Percentiles rank a stretch among this genome's conserved stretches.
These are phyloP conservation scores for Pyrenopolyporus hunteri DNA, from an alignment of 495 filamentous ascomycete species.

Conservation along the genomic window DNA sequence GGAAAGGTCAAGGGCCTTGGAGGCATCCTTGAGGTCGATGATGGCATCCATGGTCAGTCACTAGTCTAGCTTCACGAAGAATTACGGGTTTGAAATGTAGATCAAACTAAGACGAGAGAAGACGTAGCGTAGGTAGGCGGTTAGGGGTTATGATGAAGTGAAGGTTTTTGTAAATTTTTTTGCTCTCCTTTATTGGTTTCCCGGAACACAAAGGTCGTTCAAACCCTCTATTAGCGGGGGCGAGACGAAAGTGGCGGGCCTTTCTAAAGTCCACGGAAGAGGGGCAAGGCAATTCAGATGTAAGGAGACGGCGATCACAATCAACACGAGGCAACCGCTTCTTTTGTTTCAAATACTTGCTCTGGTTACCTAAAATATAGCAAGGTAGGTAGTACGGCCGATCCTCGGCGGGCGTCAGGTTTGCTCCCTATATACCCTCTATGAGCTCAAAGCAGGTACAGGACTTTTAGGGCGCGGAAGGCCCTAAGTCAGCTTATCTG, in stretches of 20 bases:
- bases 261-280: background rate
- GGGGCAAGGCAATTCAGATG: background rate
- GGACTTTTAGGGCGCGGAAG: background rate
- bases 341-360: background rate
- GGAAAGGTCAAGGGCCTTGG: constrained; percentile 83
- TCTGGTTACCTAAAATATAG: no score
- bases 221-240: background rate
- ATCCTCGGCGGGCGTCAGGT: constrained; percentile 20
- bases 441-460: no score
- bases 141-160: no score
- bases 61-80: background rate
- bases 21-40: constrained; percentile 83
- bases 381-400: constrained; percentile 1
- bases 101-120: background rate
- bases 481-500: constrained; percentile 3
- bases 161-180: no score
- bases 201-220: background rate
- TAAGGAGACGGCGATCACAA: background rate
- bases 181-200: background rate
- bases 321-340: background rate
- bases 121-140: background rate
- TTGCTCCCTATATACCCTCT: no score
- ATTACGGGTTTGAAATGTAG: background rate
- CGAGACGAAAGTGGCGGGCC: background rate
- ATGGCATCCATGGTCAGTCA: constrained; percentile 77